Base-by-base conservation (phyloP, 805 yeast species). In the Candida cerambycidarum region DNA sequence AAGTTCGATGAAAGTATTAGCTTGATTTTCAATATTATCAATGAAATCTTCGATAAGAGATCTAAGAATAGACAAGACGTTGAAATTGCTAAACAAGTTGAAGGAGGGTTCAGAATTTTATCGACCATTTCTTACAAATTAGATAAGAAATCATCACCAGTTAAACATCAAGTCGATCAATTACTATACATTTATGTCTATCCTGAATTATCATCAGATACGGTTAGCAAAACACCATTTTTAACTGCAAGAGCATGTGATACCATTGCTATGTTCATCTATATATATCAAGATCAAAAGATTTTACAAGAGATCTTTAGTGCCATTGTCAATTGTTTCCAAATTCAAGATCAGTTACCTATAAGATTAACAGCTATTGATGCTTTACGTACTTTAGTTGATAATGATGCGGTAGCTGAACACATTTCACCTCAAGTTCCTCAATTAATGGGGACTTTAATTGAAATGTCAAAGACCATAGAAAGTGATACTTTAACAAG, bases 301-400 rank as follows among this genome's bases (percentile, higher is more conserved):
- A 60, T 66, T 3, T 61, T 70, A 44, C 64, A 67, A 48, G 67
- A 69, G 32, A 61, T 71, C 14, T 70, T 70, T 58, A 67, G 62
- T 40, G 73, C 67, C 4, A 59, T 71, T n/a, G 65, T 64, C 30
- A 46, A 44, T 23, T 69, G 75, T 48, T 69, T 69, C 56, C 70
- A 61, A 47, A 57, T 54, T 17, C 63, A 67, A 19, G 69, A 62
- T 11, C 77, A 77, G 18, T 64, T 76, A 40, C 79, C 82, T 1
- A 55, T 78, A 33, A 73, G 73, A 53, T 59, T 77, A 39, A 75
- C 78, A 17, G 73, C 79, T 10, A 75, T 76, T 9, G 80, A 76
- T 57, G 79, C 80, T 1, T 65, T 77, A 53, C 58, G 78, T 15
- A 64, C 75, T 8, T 65, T 75, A 42, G 69, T 71, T 3, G 65